Conservation (phyloP, 1,284 basidiomycete genomes). For the Pulchroboletus neoregius region DNA sequence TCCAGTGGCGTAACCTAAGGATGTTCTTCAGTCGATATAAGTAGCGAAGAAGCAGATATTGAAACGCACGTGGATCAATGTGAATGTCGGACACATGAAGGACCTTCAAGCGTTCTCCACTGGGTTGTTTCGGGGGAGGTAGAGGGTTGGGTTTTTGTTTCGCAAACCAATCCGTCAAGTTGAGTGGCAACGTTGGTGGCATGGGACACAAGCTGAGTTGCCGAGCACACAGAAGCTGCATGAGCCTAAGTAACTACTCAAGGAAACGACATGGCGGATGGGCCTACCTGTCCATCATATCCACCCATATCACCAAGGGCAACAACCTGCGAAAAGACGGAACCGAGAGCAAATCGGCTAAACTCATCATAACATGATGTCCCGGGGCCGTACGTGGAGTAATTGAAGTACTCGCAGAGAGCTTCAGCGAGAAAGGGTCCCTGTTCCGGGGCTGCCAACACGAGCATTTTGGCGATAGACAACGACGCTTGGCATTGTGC, state of each 20-base stretch:
- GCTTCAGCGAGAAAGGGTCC: constrained; percentile 55
- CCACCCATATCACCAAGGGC: constrained; percentile 61
- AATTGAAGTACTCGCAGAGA: constrained; percentile 57
- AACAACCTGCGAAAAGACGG: constrained; percentile 61
- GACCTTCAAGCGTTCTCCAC: constrained; percentile 64
- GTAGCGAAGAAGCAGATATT: not conserved
- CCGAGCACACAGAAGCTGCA: constrained; percentile 47
- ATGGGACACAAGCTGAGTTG: constrained; percentile 47
- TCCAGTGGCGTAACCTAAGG: constrained; percentile 60
- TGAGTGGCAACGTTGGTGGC: constrained; percentile 48
- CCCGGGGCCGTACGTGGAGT: constrained; percentile 29
- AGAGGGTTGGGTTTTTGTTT: constrained; percentile 67
- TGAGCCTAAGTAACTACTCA: not conserved
- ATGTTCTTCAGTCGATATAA: not conserved
- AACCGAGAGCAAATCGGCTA: constrained; percentile 46
- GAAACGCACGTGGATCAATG: constrained; percentile 61
- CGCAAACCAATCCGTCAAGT: constrained; percentile 53
- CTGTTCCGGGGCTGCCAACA: constrained; percentile 56
- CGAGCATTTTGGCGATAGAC: constrained; percentile 59
- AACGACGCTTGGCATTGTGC: constrained; percentile 60
- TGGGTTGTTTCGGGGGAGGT: constrained; percentile 49
- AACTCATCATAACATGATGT: constrained; percentile 48
- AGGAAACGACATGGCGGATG: not conserved
- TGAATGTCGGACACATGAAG: constrained; percentile 76
- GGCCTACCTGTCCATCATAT: constrained; percentile 60